Evolutionary conservation across 2,329 filamentous ascomycete species (phyloP).

Genomic region (Bipolaris sorokiniana): DNA sequence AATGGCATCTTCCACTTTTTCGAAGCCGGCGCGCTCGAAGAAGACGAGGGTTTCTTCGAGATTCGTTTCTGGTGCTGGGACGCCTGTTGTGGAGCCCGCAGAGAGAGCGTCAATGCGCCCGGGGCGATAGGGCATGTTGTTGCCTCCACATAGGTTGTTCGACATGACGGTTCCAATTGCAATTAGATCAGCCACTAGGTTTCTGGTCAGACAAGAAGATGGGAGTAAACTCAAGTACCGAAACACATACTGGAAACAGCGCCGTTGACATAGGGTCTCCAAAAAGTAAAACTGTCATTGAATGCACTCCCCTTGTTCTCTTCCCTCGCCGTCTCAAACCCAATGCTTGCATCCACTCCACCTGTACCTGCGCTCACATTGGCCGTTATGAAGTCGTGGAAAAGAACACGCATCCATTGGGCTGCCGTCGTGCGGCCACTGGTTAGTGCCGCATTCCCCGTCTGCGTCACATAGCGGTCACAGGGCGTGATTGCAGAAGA

Average conservation of each 20-base stretch:
- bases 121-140: slow-evolving; percentile 27
- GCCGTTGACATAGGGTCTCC: slow-evolving; percentile 28
- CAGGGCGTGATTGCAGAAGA: slow-evolving; percentile 26
- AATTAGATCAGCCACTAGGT: slow-evolving; percentile 35
- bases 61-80: slow-evolving; percentile 34
- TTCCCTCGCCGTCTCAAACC: slow-evolving; percentile 32
- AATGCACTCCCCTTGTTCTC: slow-evolving; percentile 39
- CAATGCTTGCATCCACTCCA: slow-evolving; percentile 41
- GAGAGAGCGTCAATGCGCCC: slow-evolving; percentile 36
- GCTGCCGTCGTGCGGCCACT: slow-evolving; percentile 22
- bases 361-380: slow-evolving; percentile 32
- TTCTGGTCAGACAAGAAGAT: background rate
- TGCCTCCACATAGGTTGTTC: slow-evolving; percentile 34
- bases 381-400: slow-evolving; percentile 41
- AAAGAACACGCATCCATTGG: slow-evolving; percentile 38
- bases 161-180: slow-evolving; percentile 33
- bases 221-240: background rate
- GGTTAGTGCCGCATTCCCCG: slow-evolving; percentile 8
- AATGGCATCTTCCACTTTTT: slow-evolving; percentile 29
- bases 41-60: slow-evolving; percentile 26
- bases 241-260: slow-evolving; percentile 4
- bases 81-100: slow-evolving; percentile 28
- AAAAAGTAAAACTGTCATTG: slow-evolving; percentile 38
- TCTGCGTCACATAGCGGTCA: slow-evolving; percentile 22
- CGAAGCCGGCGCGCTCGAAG: slow-evolving; percentile 36